Percentiles rank a stretch among this genome's conserved stretches.
phyloP scores from a whole-genome alignment of 2,329 filamentous ascomycete species.

The Cadophora sp. region DNA sequence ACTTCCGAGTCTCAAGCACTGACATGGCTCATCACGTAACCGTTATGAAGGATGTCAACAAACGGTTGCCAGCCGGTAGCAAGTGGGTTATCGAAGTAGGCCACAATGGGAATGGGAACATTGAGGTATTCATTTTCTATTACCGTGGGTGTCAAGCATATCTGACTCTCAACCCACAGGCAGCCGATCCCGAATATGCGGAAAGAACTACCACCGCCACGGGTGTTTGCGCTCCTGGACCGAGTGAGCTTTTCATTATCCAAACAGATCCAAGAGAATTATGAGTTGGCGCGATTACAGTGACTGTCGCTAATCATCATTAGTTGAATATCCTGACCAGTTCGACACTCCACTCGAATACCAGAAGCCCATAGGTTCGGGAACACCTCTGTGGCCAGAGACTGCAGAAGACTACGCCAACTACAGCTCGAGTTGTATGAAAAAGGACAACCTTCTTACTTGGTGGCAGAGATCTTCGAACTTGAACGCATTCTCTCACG shows the following conservation, averaged over 20 bases:
- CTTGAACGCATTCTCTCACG: conserved; percentile 59
- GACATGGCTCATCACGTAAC: conserved; percentile 55
- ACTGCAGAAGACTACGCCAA: conserved; percentile 36
- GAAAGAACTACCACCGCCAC: neutral
- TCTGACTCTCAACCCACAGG: neutral
- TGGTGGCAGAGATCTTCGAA: conserved; percentile 60
- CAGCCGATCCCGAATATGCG: conserved; percentile 8
- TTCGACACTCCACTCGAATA: conserved; percentile 54
- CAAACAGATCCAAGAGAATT: neutral
- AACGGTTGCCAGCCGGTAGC: conserved; percentile 57
- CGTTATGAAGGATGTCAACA: conserved; percentile 52
- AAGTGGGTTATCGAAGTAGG: conserved; percentile 59
- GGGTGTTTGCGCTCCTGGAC: conserved; percentile 1
- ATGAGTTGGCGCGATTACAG: neutral
- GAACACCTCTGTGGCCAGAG: conserved; percentile 55
- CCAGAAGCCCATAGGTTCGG: conserved; percentile 55
- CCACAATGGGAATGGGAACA: conserved; percentile 61
- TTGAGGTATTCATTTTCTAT: conserved; percentile 42
- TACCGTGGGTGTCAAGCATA: neutral
- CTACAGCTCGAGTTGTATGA: conserved; percentile 49
- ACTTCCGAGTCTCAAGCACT: conserved; percentile 55
- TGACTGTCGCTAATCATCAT: neutral
- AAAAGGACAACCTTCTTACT: conserved; percentile 54
- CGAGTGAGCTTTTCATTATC: neutral
- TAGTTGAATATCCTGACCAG: conserved; percentile 54